Evolutionary conservation across 345 rosid species (phyloP).

Genomic region (Gossypium sturtianum): DNA sequence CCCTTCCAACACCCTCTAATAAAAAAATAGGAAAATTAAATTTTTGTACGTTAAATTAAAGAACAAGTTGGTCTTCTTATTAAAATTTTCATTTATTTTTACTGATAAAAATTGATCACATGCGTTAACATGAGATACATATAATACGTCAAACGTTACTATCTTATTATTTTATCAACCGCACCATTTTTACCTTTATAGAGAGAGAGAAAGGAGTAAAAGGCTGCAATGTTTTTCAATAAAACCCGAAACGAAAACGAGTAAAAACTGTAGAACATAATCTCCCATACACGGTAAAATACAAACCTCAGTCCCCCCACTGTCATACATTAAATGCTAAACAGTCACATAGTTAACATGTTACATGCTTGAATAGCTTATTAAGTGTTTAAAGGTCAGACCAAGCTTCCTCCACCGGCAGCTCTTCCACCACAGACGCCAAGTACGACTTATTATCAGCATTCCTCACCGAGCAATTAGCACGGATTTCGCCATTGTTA

Average conservation of each 20-base stretch:
- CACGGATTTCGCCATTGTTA: not conserved
- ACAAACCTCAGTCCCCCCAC: not conserved
- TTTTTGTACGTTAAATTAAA: too few species aligned
- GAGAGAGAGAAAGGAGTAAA: not conserved
- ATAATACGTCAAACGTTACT: rapidly evolving
- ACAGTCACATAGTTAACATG: not conserved
- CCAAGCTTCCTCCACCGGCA: conserved; percentile 30
- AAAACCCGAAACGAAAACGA: not conserved
- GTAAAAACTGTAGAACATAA: not conserved
- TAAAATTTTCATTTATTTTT: too few species aligned
- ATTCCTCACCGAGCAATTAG: not conserved
- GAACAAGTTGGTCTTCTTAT: rapidly evolving
- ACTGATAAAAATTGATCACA: rapidly evolving
- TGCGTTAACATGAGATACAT: rapidly evolving
- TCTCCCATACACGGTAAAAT: not conserved
- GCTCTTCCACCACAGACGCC: conserved; percentile 44
- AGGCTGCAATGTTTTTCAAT: not conserved
- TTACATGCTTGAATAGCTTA: not conserved
- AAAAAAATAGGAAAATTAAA: too few species aligned
- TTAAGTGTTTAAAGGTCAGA: conserved; percentile 18
- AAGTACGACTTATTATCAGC: conserved; percentile 19
- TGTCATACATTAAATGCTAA: not conserved
- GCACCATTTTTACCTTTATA: too few species aligned
- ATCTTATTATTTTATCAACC: too few species aligned
- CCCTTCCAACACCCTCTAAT: too few species aligned